Evolutionary conservation across 2,329 filamentous ascomycete genomes (phyloP), one percentile per base, ranked within the genome.

Genomic region (Curvularia spicifera): DNA sequence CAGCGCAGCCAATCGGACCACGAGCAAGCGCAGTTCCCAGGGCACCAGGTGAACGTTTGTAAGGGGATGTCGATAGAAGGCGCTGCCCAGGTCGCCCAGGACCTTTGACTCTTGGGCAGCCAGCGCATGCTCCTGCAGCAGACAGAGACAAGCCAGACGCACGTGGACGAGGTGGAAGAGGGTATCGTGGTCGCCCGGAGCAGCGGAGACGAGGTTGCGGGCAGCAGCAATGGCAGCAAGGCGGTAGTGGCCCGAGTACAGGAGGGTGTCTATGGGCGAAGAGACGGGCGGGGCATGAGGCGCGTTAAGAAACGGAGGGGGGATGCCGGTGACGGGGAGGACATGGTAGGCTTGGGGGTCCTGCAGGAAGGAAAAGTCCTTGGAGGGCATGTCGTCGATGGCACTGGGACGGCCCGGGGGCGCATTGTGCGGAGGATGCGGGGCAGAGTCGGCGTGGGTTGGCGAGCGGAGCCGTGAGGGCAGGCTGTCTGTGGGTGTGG

Each of bases 11-110:
- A 98, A 83, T 1, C 93, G 85, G 8, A 97, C 90, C 6, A 89
- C 88, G 15, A 98, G 83, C 2, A 97, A 84, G 6, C 95, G 87
- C 51, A 99, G 83, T 42, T 89, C 85, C 93, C 95, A 99, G 0
- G 94, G 94, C 0, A 94, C 90, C 0, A 96, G 83, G 45, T 79
- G 77, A 5, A 65, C 63, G 45, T 70, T 65, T 1, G 74, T 78
- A 15, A 91, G 61, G 80, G 84, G 53, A 69, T 80, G 60, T 77
- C 78, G 66, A 65, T 78, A 79, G 61, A 79, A 77, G 29, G 89
- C 42, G 80, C 88, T 83, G 53, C 77, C 83, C 44, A 89, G 71
- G 65, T 89, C 87, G 46, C 85, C 83, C n/a, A 89, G 78, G 0
- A 83, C 81, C 62, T 86, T 85, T 5, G 85, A 83, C 74, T 90